phyloP scores from a whole-genome alignment of 148 eudicot species.

The Polygonum aviculare region DNA sequence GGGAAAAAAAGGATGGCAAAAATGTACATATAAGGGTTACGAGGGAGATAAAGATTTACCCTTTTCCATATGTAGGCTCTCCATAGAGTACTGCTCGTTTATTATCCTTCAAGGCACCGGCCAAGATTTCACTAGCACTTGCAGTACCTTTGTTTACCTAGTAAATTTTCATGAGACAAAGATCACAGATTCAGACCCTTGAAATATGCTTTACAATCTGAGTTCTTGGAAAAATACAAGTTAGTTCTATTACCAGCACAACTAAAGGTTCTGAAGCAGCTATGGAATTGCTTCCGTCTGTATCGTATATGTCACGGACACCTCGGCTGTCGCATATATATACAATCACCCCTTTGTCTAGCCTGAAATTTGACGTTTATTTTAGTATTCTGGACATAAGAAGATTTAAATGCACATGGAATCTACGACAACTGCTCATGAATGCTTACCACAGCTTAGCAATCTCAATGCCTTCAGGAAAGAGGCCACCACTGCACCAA shows the following conservation, averaged over 20 bases:
- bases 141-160: conserved; percentile 99
- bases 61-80: conserved; percentile 96
- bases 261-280: conserved; percentile 89
- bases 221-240: background rate
- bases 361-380: conserved; percentile 35
- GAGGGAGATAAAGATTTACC: conserved; percentile 28
- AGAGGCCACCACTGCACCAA: conserved; percentile 94
- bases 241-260: conserved; percentile 58
- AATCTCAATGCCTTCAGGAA: conserved; percentile 94
- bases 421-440: background rate
- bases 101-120: conserved; percentile 96
- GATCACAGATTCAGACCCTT: background rate
- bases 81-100: conserved; percentile 87
- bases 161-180: background rate
- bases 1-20: background rate
- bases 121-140: conserved; percentile 97
- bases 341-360: conserved; percentile 95
- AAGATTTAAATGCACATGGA: background rate
- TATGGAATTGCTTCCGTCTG: conserved; percentile 84
- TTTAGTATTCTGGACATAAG: background rate
- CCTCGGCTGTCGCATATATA: conserved; percentile 95
- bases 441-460: conserved; percentile 86
- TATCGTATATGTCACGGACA: conserved; percentile 90
- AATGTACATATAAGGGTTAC: background rate
- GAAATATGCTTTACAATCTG: background rate